Conservation (phyloP, 108 stramenopile species). For the Epithemia pelagica region DNA sequence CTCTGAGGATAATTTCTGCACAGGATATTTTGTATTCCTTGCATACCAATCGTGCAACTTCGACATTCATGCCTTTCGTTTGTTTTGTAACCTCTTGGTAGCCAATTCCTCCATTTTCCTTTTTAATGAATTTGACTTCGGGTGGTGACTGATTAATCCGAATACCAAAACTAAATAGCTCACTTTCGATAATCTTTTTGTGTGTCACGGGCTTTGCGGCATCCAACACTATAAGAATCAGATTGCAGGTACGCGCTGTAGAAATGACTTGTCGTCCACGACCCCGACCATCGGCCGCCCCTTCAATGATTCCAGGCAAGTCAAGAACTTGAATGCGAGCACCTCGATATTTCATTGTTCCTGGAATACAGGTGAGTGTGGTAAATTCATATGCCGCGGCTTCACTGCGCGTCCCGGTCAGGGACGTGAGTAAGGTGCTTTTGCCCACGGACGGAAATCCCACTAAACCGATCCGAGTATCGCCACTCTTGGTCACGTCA, state of each 20-base stretch:
- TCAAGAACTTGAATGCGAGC: constrained; percentile 98
- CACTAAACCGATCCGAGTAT: constrained; percentile 93
- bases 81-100: constrained; percentile 89
- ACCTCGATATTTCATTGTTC: constrained; percentile 94
- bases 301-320: constrained; percentile 99
- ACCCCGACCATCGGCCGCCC: constrained; percentile 97
- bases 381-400: constrained; percentile 99
- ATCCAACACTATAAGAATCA: constrained; percentile 93
- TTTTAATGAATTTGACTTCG: constrained; percentile 85
- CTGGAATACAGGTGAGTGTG: constrained; percentile 97
- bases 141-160: constrained; percentile 96
- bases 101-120: constrained; percentile 91
- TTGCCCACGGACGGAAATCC: constrained; percentile 99
- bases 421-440: constrained; percentile 86
- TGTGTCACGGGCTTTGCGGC: constrained; percentile 93
- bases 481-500: constrained; percentile 94
- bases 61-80: constrained; percentile 75
- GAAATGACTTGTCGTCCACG: constrained; percentile 94
- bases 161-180: constrained; percentile 96
- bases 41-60: constrained; percentile 77
- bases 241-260: constrained; percentile 94
- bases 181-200: constrained; percentile 95
- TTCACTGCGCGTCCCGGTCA: constrained; percentile 92
- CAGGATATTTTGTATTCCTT: constrained; percentile 91
- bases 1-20: constrained; percentile 87